Conservation (phyloP, 225 moss, liverwort and hornwort genomes). For the Bryoerythrophyllum caledonicum region DNA sequence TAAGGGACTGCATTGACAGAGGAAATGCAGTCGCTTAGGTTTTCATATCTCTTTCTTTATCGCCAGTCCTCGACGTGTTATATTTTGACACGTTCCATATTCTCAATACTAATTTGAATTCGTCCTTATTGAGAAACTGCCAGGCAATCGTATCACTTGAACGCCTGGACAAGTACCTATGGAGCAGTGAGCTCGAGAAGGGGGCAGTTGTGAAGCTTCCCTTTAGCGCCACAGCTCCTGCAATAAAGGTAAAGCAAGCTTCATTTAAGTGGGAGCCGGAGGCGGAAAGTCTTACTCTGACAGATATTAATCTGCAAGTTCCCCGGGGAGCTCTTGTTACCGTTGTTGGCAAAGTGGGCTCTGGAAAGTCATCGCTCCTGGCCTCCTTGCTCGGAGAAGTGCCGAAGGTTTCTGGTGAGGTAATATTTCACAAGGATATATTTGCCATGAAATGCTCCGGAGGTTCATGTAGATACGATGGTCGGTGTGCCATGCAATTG, state of each 20-base stretch:
- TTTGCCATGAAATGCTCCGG: neutral
- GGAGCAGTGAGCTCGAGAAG: conserved; percentile 75
- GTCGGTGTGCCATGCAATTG: neutral
- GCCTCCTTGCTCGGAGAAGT: conserved; percentile 85
- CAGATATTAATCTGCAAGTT: conserved; percentile 51
- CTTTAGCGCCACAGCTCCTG: conserved; percentile 38
- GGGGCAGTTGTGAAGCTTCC: conserved; percentile 54
- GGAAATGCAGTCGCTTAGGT: neutral
- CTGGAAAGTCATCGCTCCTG: conserved; percentile 82
- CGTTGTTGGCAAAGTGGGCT: conserved; percentile 90
- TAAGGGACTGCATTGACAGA: neutral
- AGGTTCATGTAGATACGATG: conserved; percentile 10
- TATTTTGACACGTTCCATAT: neutral
- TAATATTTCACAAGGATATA: conserved; percentile 29
- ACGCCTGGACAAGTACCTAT: conserved; percentile 72
- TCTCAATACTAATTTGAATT: conserved; percentile 9
- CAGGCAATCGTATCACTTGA: conserved; percentile 68
- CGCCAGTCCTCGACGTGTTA: neutral
- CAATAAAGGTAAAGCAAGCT: conserved; percentile 54
- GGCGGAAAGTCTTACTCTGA: conserved; percentile 41
- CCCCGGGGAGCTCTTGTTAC: conserved; percentile 66
- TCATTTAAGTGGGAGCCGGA: conserved; percentile 79
- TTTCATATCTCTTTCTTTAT: neutral
- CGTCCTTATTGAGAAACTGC: conserved; percentile 11
- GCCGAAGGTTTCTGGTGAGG: conserved; percentile 70